Percentiles rank a stretch among this genome's conserved stretches.
Conservation (phyloP, 2,329 filamentous ascomycete species). For the Tolypocladium endophyticum region DNA sequence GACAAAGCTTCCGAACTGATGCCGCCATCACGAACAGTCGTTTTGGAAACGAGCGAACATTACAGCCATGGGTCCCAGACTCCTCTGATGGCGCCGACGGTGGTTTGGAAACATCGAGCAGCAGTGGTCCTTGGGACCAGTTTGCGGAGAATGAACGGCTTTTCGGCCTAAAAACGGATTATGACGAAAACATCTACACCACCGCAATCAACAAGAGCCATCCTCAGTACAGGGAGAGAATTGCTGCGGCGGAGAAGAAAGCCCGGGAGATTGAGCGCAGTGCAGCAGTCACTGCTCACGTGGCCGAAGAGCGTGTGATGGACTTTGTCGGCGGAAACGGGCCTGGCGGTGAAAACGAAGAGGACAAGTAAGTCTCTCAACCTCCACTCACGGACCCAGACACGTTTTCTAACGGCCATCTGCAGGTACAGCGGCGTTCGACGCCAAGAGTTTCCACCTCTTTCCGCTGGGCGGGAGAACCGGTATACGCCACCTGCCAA, state of each 20-base stretch:
- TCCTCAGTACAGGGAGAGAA: slow-evolving; percentile 68
- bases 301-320: slow-evolving; percentile 80
- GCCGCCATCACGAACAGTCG: slow-evolving; percentile 73
- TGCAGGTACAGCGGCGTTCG: slow-evolving; percentile 82
- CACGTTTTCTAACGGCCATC: slow-evolving; percentile 8
- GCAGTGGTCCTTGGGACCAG: slow-evolving; percentile 67
- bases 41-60: slow-evolving; percentile 56
- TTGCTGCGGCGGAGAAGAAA: slow-evolving; percentile 70
- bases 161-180: slow-evolving; percentile 82
- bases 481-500: slow-evolving; percentile 89
- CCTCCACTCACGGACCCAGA: not conserved
- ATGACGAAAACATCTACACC: slow-evolving; percentile 91
- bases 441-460: slow-evolving; percentile 61
- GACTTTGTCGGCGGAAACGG: slow-evolving; percentile 51
- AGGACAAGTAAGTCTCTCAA: slow-evolving; percentile 60
- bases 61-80: slow-evolving; percentile 76
- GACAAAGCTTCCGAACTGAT: slow-evolving; percentile 72
- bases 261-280: slow-evolving; percentile 83
- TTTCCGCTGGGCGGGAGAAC: slow-evolving; percentile 41
- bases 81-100: slow-evolving; percentile 51
- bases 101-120: slow-evolving; percentile 54
- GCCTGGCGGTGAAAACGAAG: slow-evolving; percentile 69
- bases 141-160: slow-evolving; percentile 82
- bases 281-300: slow-evolving; percentile 63
- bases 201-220: slow-evolving; percentile 78